Evolutionary conservation across 2,329 filamentous ascomycete genomes (phyloP), one percentile per base, ranked within the genome.

Genomic region (Xylariomycetidae sp.): DNA sequence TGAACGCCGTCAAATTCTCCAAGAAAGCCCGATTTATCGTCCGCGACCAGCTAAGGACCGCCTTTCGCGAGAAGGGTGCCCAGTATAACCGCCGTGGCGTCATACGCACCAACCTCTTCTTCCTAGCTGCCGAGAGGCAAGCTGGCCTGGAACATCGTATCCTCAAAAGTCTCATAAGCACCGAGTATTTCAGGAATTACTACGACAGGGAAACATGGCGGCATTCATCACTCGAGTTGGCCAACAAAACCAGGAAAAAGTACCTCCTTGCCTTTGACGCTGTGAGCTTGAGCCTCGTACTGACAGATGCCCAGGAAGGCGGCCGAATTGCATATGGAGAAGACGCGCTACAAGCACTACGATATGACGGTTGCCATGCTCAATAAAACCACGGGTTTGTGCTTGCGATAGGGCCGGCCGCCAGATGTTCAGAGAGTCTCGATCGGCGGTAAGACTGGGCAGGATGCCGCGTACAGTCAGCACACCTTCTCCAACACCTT

Each of bases 1-100:
- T 89, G n/a, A 74, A 69, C 19, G 85, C 83, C 4, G 75, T 90
- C 15, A 78, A 82, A 43, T 85, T 78, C 62, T 74, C 83, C 10
- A 72, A 73, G 41, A 85, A 84, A 12, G 73, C 78, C 19, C 78
- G 83, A 34, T 81, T 67, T 57, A 63, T 73, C 4, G 65, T 76
- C 12, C 74, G 76, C 37, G 68, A 79, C 48, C 68, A 74, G 51
- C 57, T 85, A 16, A 70, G 79, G 27, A 49, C 52, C 6, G 76
- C 73, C 8, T 85, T 85, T 50, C 72, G 68, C 10, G 65, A 71
- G n/a, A 42, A 58, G 19, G 51, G 50, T 14, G 60, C 60, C 28
- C 45, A 44, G 9, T 74, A 72, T 44, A 65, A 83, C 33, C 39
- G 59, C 6, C 58, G 64, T 29, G 68, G 67, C 31, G 66, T 85